Base-by-base conservation (phyloP, 495 filamentous ascomycete genomes). In the Penicillium egyptiacum region DNA sequence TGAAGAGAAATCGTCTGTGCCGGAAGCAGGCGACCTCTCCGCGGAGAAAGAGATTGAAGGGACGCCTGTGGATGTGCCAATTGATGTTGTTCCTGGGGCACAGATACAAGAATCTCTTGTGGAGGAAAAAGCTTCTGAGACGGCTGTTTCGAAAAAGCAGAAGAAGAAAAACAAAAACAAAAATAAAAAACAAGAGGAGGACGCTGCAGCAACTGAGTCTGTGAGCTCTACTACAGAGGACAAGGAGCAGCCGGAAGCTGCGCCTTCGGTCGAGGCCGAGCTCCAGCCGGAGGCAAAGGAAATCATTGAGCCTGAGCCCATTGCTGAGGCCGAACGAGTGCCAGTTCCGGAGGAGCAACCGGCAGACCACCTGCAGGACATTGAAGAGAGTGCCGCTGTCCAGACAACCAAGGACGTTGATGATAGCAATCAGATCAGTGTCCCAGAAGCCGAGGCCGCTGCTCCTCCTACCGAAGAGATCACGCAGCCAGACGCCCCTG, bases 131-230 rank as follows among this genome's bases (percentile, higher is more conserved):
- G 35, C 45, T 9, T 16, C 16, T 14, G 30, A 51, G 40, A 33
- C 25, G 2, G 23, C 22, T 19, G 42, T 47, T 30, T 62, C 60
- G 16, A 61, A 66, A 44, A 66, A 68, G 30, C 49, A 68, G 37
- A 68, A 62, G 37, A 61, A 61, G 50, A 61, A 66, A 47, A 53
- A 66, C 17, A 62, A 65, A 49, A 67, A 62, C 14, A 37, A 37
- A 53, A 61, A 55, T 25, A 43, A 57, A 47, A 54, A 57, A n/a
- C 65, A 58, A 39, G 58, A 59, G 43, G 56, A 63, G 20, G 51
- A 61, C 37, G 1, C 11, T 28, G 30, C 42, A 19, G 20, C 22
- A 17, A 31, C 46, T 48, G 52, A 55, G 37, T 39, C 30, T 1
- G 35, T 52, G 26, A 2, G 22, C 17, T 4, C n/a, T 20, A 16